Conservation (phyloP, 2,329 filamentous ascomycete species). For the Aspergillus texensis region DNA sequence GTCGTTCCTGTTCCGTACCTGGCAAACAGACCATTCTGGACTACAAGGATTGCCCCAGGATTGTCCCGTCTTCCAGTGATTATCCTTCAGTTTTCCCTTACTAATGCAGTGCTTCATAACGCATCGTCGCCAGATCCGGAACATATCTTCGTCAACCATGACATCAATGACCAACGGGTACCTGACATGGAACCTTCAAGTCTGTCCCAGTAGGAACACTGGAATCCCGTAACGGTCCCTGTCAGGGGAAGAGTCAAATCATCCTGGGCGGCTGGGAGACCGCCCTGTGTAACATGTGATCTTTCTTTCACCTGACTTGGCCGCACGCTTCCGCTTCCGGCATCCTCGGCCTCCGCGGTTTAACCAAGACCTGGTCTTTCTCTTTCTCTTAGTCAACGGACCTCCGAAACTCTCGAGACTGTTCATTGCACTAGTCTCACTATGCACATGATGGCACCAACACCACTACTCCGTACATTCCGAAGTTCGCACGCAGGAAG, state of each 20-base stretch:
- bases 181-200: neutral
- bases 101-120: neutral
- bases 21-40: neutral
- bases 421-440: neutral
- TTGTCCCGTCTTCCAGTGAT: neutral
- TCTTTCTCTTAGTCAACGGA: neutral
- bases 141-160: neutral
- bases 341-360: neutral
- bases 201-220: no score
- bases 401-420: neutral
- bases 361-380: no score
- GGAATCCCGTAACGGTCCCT: neutral
- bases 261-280: neutral
- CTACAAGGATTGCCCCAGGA: neutral
- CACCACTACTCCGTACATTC: no score
- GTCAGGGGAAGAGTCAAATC: neutral
- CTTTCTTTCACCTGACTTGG: neutral
- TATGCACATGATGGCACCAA: no score
- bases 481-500: neutral
- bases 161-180: slow-evolving; percentile 3
- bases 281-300: slow-evolving; percentile 1
- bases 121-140: neutral
- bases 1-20: slow-evolving; percentile 2
- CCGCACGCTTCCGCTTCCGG: neutral
- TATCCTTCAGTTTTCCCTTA: neutral